Conservation (phyloP, 2,329 filamentous ascomycete species). For the Lecanoromycetidae sp. region DNA sequence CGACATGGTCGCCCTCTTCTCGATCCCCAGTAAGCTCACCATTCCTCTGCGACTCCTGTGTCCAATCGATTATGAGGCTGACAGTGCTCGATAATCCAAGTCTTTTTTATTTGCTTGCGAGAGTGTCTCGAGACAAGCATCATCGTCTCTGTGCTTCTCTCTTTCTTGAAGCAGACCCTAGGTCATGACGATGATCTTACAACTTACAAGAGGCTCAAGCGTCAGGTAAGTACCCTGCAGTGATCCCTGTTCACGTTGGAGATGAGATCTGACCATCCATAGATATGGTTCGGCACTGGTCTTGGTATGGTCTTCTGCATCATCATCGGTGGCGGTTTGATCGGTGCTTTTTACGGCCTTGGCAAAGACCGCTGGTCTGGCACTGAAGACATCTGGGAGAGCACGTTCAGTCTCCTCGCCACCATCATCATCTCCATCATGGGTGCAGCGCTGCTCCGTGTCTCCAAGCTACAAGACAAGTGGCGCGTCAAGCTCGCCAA, state of each 20-base stretch:
- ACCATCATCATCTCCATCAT: slow-evolving; percentile 70
- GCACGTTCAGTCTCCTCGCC: slow-evolving; percentile 62
- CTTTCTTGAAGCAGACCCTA: slow-evolving; percentile 73
- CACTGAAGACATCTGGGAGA: slow-evolving; percentile 70
- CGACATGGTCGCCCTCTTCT: slow-evolving; percentile 59
- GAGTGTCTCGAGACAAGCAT: slow-evolving; percentile 74
- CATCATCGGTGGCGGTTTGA: slow-evolving; percentile 53
- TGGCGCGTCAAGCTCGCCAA: slow-evolving; percentile 73
- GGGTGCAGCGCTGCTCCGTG: slow-evolving; percentile 65
- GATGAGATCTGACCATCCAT: slow-evolving; percentile 13
- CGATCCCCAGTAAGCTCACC: slow-evolving; percentile 45
- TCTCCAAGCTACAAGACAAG: slow-evolving; percentile 74
- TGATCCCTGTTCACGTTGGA: neutral
- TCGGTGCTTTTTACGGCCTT: slow-evolving; percentile 61
- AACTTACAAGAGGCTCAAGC: slow-evolving; percentile 55
- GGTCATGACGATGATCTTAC: slow-evolving; percentile 48
- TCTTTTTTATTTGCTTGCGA: slow-evolving; percentile 85
- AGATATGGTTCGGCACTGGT: slow-evolving; percentile 58
- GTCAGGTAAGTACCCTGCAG: slow-evolving; percentile 40
- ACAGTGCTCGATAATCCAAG: slow-evolving; percentile 24
- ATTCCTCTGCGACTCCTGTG: neutral
- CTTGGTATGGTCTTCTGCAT: slow-evolving; percentile 54
- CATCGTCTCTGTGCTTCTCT: slow-evolving; percentile 74
- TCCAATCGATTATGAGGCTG: neutral
- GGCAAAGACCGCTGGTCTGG: slow-evolving; percentile 54